phyloP scores from a whole-genome alignment of 1,139 yeast species.

The Candida albicans region DNA sequence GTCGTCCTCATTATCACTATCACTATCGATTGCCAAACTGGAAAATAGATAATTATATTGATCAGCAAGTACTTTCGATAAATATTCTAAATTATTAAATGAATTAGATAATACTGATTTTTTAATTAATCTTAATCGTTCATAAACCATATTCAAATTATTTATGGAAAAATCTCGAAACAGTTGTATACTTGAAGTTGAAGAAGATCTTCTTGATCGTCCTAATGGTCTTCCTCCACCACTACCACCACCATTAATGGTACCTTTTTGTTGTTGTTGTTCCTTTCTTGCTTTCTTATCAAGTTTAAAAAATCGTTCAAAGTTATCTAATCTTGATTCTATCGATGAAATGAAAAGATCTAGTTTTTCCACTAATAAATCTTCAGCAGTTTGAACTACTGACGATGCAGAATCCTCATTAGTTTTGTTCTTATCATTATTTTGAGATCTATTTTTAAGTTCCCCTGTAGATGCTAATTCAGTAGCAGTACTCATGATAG shows the following conservation, averaged over 20 bases:
- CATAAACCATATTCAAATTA: slow-evolving; percentile 42
- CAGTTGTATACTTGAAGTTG: slow-evolving; percentile 30
- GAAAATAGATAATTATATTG: slow-evolving; percentile 50
- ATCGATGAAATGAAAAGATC: slow-evolving; percentile 55
- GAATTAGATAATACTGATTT: slow-evolving; percentile 44
- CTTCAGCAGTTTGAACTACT: slow-evolving; percentile 35
- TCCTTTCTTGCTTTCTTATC: slow-evolving; percentile 6
- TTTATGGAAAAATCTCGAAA: slow-evolving; percentile 34
- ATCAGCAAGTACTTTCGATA: slow-evolving; percentile 54
- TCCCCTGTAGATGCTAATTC: not conserved
- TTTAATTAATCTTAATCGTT: slow-evolving; percentile 43
- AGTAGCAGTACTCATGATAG: not conserved
- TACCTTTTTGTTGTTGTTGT: slow-evolving; percentile 1
- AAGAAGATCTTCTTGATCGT: slow-evolving; percentile 21
- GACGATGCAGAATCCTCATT: not conserved
- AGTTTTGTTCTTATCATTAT: not conserved
- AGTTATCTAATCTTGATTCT: slow-evolving; percentile 50
- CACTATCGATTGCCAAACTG: slow-evolving; percentile 14
- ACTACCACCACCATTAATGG: not conserved
- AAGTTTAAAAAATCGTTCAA: slow-evolving; percentile 51
- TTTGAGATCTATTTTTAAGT: not conserved
- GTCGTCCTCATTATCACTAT: slow-evolving; percentile 34
- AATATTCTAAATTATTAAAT: slow-evolving; percentile 45
- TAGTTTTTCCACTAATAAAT: slow-evolving; percentile 48
- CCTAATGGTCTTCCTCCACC: slow-evolving; percentile 5